phyloP scores from a whole-genome alignment of 345 rosid genomes.

The Dovyalis caffra region DNA sequence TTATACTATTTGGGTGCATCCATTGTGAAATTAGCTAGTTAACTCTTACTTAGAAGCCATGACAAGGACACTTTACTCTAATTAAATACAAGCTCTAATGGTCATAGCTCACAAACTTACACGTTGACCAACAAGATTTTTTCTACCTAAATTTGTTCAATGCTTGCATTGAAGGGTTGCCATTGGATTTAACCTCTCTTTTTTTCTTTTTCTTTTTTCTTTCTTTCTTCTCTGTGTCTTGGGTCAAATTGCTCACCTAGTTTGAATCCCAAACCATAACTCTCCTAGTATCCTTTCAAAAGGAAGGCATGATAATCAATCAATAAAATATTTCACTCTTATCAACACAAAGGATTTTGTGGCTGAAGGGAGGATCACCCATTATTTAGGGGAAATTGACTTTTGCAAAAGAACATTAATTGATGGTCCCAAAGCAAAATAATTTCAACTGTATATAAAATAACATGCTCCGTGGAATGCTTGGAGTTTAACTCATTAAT shows the following conservation, averaged over 20 bases:
- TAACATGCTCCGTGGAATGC: no score
- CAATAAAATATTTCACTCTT: not conserved
- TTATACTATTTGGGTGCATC: not conserved
- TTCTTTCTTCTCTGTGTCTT: no score
- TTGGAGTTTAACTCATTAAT: fast-evolving
- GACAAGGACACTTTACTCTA: not conserved
- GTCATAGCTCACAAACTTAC: not conserved
- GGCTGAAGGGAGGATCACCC: no score
- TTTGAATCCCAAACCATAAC: not conserved
- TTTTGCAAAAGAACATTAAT: no score
- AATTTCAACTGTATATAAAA: no score
- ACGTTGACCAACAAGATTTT: not conserved
- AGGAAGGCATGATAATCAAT: not conserved
- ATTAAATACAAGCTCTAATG: not conserved
- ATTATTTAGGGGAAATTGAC: no score
- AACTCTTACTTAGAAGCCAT: not conserved
- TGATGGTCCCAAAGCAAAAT: not conserved
- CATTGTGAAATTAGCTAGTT: not conserved
- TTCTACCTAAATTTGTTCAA: not conserved
- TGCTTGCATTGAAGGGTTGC: not conserved
- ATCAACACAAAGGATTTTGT: not conserved
- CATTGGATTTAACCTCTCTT: not conserved
- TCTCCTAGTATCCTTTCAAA: not conserved
- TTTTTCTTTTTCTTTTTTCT: not conserved
- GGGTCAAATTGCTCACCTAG: not conserved